Base-by-base conservation (phyloP, 2,329 filamentous ascomycete species). In the Aureobasidium subglaciale region DNA sequence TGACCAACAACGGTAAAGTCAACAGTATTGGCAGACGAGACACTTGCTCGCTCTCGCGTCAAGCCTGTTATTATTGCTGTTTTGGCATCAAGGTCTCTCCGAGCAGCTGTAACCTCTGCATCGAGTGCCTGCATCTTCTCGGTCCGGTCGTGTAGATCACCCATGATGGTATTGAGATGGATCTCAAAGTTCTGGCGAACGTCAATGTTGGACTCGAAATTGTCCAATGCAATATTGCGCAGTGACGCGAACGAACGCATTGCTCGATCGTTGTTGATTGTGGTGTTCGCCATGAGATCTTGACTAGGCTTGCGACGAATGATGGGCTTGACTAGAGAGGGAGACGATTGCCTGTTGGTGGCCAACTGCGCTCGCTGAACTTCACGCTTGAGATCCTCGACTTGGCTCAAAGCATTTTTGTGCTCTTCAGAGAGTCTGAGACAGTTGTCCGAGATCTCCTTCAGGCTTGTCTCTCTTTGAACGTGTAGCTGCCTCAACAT, bases 31-130 rank as follows among this genome's bases (percentile, higher is more conserved):
- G 79, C 78, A 68, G 78, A 81, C 68, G 92, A 90, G 73, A 96
- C 79, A 72, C 90, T 96, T 3, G 90, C 92, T 58, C 95, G 81
- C 71, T 99, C 95, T 54, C 93, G 86, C 3, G 93, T 95, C 60
- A 99, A 78, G 6, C 93, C 93, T 27, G 90, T 89, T 63, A 99
- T 97, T 67, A 99, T 91, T 27, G 89, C 88, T 77, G 92, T 90
- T 80, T 99, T 99, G 60, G 82, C 85, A 67, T 99, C 93, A 86
- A 97, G 95, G 70, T 99, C 93, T 75, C 90, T 96, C 75, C 89
- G 93, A 20, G 90, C 83, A 4, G 83, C 85, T 24, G 84, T 77
- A 56, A 96, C 82, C 63, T 96, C 92, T 5, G 84, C 84, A 70
- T 99, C 93, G 13, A 99, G 78, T 64, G 91, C 85, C 66, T 95